Percentiles rank a stretch among this genome's conserved stretches.
These are phyloP conservation scores for Butyriboletus loyo DNA, from an alignment of 768 basidiomycete genomes.

Conservation along the genomic window DNA sequence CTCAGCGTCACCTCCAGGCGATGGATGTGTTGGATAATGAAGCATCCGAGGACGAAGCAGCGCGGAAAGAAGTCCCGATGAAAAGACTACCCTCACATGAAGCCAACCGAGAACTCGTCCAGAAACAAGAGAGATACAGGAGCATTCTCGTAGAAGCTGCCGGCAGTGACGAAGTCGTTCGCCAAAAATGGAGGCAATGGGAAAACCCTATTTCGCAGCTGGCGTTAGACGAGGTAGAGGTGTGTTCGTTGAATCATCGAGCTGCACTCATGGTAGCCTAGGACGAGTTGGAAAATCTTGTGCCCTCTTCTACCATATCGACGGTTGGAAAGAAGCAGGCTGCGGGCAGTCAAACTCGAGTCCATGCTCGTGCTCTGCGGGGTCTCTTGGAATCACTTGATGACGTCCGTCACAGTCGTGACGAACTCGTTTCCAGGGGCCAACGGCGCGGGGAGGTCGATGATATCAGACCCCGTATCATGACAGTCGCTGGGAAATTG, in stretches of 20 bases:
- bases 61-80: slow-evolving; percentile 48
- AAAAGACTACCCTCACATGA: slow-evolving; percentile 69
- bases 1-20: slow-evolving; percentile 47
- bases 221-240: slow-evolving; percentile 57
- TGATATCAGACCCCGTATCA: slow-evolving; percentile 67
- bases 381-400: slow-evolving; percentile 78
- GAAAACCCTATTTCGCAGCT: slow-evolving; percentile 67
- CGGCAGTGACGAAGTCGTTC: slow-evolving; percentile 72
- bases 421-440: slow-evolving; percentile 62
- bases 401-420: slow-evolving; percentile 58
- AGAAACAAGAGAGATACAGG: slow-evolving; percentile 69
- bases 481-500: slow-evolving; percentile 62
- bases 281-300: slow-evolving; percentile 61
- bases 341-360: slow-evolving; percentile 50
- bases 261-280: slow-evolving; percentile 26
- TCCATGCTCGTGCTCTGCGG: slow-evolving; percentile 67
- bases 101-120: slow-evolving; percentile 70
- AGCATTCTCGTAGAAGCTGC: slow-evolving; percentile 68
- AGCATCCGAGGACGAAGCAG: slow-evolving; percentile 77
- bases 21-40: slow-evolving; percentile 90
- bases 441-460: slow-evolving; percentile 60
- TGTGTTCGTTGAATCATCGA: not conserved
- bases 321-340: slow-evolving; percentile 31
- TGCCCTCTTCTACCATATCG: slow-evolving; percentile 62
- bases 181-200: slow-evolving; percentile 89